Conservation (phyloP, 108 stramenopile genomes). For the Nitzschia sp. region DNA sequence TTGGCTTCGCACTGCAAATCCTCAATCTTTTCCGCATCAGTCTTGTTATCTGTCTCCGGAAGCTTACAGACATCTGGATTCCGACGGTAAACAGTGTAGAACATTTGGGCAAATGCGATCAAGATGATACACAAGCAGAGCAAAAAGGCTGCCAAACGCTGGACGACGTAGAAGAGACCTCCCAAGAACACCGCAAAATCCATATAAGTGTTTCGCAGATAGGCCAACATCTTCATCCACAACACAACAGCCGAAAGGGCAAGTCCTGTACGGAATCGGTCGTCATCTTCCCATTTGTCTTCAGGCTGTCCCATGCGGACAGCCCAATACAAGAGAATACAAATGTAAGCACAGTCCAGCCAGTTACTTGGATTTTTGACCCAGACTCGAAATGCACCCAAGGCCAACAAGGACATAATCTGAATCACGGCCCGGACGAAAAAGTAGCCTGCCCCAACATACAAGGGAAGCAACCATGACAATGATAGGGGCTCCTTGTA, state of each 20-base stretch:
- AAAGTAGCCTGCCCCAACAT: slow-evolving; percentile 65
- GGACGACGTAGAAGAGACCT: slow-evolving; percentile 51
- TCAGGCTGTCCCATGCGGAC: slow-evolving; percentile 38
- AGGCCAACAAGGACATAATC: slow-evolving; percentile 50
- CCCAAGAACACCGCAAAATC: slow-evolving; percentile 64
- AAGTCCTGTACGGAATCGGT: slow-evolving; percentile 35
- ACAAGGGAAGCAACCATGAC: slow-evolving; percentile 31
- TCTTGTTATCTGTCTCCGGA: neutral
- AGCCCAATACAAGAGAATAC: slow-evolving; percentile 53
- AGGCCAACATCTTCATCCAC: slow-evolving; percentile 46
- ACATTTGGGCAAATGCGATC: slow-evolving; percentile 61
- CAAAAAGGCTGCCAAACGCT: slow-evolving; percentile 50
- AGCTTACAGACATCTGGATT: neutral
- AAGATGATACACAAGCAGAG: slow-evolving; percentile 47
- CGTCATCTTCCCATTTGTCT: slow-evolving; percentile 15
- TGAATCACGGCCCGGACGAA: slow-evolving; percentile 61
- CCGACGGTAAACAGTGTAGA: slow-evolving; percentile 16
- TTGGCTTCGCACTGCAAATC: slow-evolving; percentile 14
- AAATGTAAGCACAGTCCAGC: slow-evolving; percentile 53
- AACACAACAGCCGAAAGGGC: slow-evolving; percentile 39
- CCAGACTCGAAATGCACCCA: slow-evolving; percentile 56
- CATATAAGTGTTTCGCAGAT: slow-evolving; percentile 46
- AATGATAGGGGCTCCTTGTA: neutral
- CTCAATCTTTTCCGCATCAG: neutral
- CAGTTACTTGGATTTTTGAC: slow-evolving; percentile 64